Percentiles rank a stretch among this genome's conserved stretches.
phyloP scores from a whole-genome alignment of 805 yeast genomes.

The Metschnikowia baotianmanensis region DNA sequence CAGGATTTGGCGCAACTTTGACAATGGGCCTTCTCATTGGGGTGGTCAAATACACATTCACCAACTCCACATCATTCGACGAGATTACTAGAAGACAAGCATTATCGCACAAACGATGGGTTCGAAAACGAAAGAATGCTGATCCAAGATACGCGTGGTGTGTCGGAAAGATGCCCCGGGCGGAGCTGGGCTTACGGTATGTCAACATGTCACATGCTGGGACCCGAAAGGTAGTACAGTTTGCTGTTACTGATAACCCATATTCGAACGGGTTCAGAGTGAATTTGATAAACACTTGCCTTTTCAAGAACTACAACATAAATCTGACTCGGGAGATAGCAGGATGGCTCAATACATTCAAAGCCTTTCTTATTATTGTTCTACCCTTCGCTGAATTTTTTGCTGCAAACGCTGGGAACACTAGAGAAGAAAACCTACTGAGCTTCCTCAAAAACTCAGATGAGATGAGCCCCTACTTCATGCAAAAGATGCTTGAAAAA shows the following conservation, averaged over 20 bases:
- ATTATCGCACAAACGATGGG: constrained; percentile 30
- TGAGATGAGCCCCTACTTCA: constrained; percentile 14
- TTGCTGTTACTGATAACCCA: constrained; percentile 30
- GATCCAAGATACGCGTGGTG: constrained; percentile 8
- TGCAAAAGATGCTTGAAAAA: constrained; percentile 3
- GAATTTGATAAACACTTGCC: constrained; percentile 36
- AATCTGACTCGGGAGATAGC: constrained; percentile 5
- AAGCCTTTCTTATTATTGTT: constrained; percentile 2
- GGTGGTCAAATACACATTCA: constrained; percentile 44
- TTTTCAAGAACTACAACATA: constrained; percentile 11
- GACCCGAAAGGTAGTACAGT: constrained; percentile 37
- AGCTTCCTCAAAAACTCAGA: constrained; percentile 11
- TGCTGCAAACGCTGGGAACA: background rate
- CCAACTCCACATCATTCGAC: constrained; percentile 60
- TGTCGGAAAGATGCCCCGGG: constrained; percentile 20
- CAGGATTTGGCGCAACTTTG: constrained; percentile 47
- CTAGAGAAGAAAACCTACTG: background rate
- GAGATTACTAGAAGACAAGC: constrained; percentile 39
- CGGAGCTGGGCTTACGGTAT: constrained; percentile 38
- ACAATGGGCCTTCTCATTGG: constrained; percentile 39
- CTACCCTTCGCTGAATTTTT: constrained; percentile 15
- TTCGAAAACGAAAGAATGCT: constrained; percentile 6
- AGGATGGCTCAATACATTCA: background rate
- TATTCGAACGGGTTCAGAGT: constrained; percentile 36
- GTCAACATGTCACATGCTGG: constrained; percentile 39